A percentile compares a stretch with the other conserved stretches of the same genome.
phyloP scores from a whole-genome alignment of 768 basidiomycete genomes.

The Suillus variegatus region DNA sequence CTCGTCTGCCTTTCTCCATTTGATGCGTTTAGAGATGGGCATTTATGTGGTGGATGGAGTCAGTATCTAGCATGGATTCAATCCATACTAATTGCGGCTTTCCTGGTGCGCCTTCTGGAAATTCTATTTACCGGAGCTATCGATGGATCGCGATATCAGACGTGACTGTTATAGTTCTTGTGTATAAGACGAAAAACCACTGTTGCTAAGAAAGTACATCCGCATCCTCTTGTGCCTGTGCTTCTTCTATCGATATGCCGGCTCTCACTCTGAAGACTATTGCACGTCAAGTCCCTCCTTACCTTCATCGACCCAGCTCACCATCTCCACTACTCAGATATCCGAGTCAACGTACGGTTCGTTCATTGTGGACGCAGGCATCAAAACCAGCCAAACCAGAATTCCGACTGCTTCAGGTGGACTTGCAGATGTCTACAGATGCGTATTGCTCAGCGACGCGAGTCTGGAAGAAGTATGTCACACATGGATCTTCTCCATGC shows the following conservation, averaged over 20 bases:
- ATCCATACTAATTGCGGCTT: not conserved
- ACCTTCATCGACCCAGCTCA: not conserved
- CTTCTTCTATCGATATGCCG: not conserved
- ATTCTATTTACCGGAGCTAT: not conserved
- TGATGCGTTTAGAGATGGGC: not conserved
- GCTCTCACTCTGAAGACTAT: not conserved
- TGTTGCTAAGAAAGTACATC: not conserved
- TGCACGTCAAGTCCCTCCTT: not conserved
- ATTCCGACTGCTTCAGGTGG: conserved; percentile 30
- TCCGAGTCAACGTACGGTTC: not conserved
- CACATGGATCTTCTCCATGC: not conserved
- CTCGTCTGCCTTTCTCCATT: not conserved
- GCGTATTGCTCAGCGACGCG: conserved; percentile 6
- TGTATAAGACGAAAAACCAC: not conserved
- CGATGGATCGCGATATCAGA: not conserved
- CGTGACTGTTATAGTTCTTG: not conserved
- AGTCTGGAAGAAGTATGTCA: not conserved
- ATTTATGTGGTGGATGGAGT: not conserved
- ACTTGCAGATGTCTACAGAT: conserved; percentile 47
- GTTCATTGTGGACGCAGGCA: not conserved
- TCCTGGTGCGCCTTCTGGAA: not conserved
- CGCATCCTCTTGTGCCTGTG: not conserved
- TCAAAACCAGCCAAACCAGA: not conserved
- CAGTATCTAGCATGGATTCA: not conserved
- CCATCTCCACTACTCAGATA: not conserved